phyloP scores from a whole-genome alignment of 2,329 filamentous ascomycete genomes.

The Allantophomopsis lycopodina region DNA sequence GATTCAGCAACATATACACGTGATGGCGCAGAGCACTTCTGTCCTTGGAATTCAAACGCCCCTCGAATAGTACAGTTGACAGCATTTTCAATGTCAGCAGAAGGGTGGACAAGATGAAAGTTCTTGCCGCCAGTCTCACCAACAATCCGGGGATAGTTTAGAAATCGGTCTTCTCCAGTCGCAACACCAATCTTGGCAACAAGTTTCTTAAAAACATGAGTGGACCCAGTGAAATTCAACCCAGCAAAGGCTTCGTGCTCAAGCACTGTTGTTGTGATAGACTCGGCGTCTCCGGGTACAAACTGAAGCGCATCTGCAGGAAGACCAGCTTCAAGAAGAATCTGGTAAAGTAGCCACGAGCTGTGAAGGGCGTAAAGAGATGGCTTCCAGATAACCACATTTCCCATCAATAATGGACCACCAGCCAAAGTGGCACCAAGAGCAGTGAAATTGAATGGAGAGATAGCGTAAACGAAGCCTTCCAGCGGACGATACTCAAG shows the following conservation, averaged over 20 bases:
- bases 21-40: conserved; percentile 82
- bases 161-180: conserved; percentile 70
- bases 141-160: conserved; percentile 75
- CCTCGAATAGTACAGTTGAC: conserved; percentile 72
- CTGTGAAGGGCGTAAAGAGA: conserved; percentile 78
- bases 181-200: conserved; percentile 77
- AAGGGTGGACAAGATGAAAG: conserved; percentile 72
- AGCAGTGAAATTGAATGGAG: conserved; percentile 94
- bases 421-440: conserved; percentile 80
- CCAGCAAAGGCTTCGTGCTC: conserved; percentile 70
- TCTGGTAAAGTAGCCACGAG: conserved; percentile 82
- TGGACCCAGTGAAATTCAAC: conserved; percentile 93
- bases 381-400: conserved; percentile 96
- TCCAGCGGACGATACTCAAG: conserved; percentile 83
- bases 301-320: conserved; percentile 88
- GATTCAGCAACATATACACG: conserved; percentile 67
- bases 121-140: conserved; percentile 92
- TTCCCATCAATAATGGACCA: conserved; percentile 78
- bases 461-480: conserved; percentile 89
- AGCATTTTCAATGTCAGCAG: conserved; percentile 67
- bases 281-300: conserved; percentile 74
- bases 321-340: conserved; percentile 81
- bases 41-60: conserved; percentile 82
- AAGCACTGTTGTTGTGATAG: conserved; percentile 68
- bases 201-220: conserved; percentile 75